Percentiles rank a stretch among this genome's conserved stretches.
Evolutionary conservation across 2,329 filamentous ascomycete species (phyloP).

Genomic region (Xylariaceae sp.): DNA sequence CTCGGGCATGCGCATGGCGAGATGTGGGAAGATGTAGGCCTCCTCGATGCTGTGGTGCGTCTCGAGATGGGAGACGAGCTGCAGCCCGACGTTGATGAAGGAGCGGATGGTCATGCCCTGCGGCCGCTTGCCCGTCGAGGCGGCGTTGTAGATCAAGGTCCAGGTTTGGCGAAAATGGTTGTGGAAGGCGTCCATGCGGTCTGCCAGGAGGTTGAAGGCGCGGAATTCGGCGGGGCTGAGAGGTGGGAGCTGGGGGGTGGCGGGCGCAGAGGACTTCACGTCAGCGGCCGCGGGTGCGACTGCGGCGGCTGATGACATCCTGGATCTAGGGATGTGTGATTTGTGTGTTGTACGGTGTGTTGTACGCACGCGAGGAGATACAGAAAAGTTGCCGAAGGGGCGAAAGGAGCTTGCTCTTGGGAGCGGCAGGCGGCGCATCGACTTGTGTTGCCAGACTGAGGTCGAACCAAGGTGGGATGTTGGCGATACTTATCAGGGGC

Average conservation of each 20-base stretch:
- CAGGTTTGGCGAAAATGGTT: slow-evolving; percentile 72
- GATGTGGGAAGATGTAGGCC: slow-evolving; percentile 70
- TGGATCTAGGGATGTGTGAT: neutral
- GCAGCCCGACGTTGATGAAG: slow-evolving; percentile 64
- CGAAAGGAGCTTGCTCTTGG: too few relatives aligned
- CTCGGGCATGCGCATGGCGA: slow-evolving; percentile 74
- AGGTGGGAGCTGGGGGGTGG: slow-evolving; percentile 49
- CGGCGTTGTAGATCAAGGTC: slow-evolving; percentile 66
- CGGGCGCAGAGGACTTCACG: neutral
- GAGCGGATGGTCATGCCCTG: slow-evolving; percentile 61
- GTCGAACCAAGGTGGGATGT: too few relatives aligned
- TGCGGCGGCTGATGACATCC: neutral
- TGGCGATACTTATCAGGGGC: too few relatives aligned
- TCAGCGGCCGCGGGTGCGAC: neutral
- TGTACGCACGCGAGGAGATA: too few relatives aligned
- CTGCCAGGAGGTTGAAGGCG: slow-evolving; percentile 68
- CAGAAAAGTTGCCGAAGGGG: slow-evolving; percentile 4
- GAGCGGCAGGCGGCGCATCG: slow-evolving; percentile 1
- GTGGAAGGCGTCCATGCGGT: slow-evolving; percentile 75
- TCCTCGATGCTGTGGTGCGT: slow-evolving; percentile 84
- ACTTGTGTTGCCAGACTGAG: neutral
- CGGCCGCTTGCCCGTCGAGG: slow-evolving; percentile 55
- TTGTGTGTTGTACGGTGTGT: too few relatives aligned
- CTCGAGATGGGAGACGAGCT: slow-evolving; percentile 67
- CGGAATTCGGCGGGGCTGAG: slow-evolving; percentile 64